Evolutionary conservation across 768 basidiomycete genomes (phyloP).

Genomic region (Collybia nuda): DNA sequence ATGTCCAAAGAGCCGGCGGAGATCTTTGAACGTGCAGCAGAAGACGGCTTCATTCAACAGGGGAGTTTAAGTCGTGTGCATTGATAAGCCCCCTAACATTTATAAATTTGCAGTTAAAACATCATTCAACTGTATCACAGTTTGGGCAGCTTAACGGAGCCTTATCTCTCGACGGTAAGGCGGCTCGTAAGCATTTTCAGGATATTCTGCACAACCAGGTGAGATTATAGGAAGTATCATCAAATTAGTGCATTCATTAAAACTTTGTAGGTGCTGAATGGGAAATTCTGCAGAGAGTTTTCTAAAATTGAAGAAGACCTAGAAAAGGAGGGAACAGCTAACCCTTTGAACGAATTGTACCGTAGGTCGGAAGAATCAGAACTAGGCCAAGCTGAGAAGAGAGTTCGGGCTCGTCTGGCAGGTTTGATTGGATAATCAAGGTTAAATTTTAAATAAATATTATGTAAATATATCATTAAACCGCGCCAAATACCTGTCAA

Average conservation of each 20-base stretch:
- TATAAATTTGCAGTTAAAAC: conserved; percentile 43
- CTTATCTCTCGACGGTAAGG: conserved; percentile 51
- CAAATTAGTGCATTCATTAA: neutral
- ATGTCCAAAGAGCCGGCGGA: conserved; percentile 74
- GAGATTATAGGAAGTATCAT: neutral
- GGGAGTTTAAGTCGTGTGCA: conserved; percentile 22
- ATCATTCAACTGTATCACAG: conserved; percentile 62
- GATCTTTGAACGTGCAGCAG: conserved; percentile 66
- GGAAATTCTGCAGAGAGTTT: conserved; percentile 57
- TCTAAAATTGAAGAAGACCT: conserved; percentile 54
- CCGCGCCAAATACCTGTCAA: conserved; percentile 13
- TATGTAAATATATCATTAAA: conserved; percentile 7
- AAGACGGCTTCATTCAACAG: conserved; percentile 63
- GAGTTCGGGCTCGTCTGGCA: conserved; percentile 51
- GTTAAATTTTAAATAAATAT: conserved; percentile 2
- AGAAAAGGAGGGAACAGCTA: conserved; percentile 52
- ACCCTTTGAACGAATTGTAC: conserved; percentile 58
- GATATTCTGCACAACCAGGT: conserved; percentile 60
- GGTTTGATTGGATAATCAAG: conserved; percentile 24
- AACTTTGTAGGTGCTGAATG: conserved; percentile 47
- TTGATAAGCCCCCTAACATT: conserved; percentile 2
- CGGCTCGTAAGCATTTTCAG: conserved; percentile 51
- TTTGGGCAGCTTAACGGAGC: conserved; percentile 62
- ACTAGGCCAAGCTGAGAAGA: conserved; percentile 57
- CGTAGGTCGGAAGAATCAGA: conserved; percentile 48